Conservation (phyloP, 805 yeast genomes). For the Yamadazyma ubonensis region DNA sequence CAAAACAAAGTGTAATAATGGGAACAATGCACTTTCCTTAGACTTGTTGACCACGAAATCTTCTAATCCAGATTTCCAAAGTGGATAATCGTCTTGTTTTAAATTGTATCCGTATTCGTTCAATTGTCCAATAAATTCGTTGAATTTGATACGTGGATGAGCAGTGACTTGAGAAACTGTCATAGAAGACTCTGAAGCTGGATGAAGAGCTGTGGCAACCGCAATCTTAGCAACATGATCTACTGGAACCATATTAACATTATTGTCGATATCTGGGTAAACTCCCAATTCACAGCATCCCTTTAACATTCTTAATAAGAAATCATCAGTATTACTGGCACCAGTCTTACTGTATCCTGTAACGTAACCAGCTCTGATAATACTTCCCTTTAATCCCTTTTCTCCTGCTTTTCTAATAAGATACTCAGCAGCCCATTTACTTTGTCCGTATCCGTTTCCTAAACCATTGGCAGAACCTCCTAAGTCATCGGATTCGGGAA, state of each 20-base stretch:
- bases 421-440: conserved; percentile 96
- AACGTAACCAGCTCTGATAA: conserved; percentile 94
- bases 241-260: conserved; percentile 95
- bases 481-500: conserved; percentile 81
- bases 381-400: conserved; percentile 82
- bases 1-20: conserved; percentile 88
- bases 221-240: conserved; percentile 95
- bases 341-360: conserved; percentile 85
- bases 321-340: conserved; percentile 93
- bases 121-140: conserved; percentile 67
- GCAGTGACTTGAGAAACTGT: conserved; percentile 95
- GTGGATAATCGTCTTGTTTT: conserved; percentile 59
- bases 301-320: conserved; percentile 89
- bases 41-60: conserved; percentile 69
- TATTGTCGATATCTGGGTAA: conserved; percentile 82
- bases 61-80: conserved; percentile 80
- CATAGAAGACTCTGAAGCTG: conserved; percentile 50
- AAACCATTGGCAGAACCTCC: conserved; percentile 79
- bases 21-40: conserved; percentile 85
- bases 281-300: conserved; percentile 88
- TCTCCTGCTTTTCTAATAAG: conserved; percentile 85
- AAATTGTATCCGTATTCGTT: conserved; percentile 71
- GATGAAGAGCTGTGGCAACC: conserved; percentile 77
- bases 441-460: conserved; percentile 94
- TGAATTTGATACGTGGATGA: conserved; percentile 86